phyloP scores from a whole-genome alignment of 768 basidiomycete genomes.

The Pulveroboletus sp. region DNA sequence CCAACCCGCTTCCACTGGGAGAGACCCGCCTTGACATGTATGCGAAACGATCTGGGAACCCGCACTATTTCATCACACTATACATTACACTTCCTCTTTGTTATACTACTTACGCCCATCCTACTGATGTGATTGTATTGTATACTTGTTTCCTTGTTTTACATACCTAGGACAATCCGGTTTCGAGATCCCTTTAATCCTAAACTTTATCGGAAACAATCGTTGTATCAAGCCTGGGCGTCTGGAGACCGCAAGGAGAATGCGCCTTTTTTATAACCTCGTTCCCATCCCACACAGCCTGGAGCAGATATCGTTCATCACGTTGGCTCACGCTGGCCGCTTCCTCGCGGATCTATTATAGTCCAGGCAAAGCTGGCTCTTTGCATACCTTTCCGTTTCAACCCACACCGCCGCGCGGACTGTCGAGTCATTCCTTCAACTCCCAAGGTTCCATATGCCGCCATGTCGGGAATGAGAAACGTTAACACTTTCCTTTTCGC shows the following conservation, averaged over 20 bases:
- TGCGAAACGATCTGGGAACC: not conserved
- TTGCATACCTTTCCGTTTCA: constrained; percentile 15
- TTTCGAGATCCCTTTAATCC: no score
- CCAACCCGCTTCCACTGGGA: constrained; percentile 1
- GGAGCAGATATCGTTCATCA: constrained; percentile 5
- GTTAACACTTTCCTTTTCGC: constrained; percentile 39
- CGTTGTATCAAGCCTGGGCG: no score
- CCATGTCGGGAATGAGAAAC: constrained; percentile 38
- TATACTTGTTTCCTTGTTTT: constrained; percentile 11
- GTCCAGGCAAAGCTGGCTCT: constrained; percentile 28
- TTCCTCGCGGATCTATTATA: constrained; percentile 3
- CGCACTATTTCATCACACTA: not conserved
- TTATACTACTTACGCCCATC: constrained; percentile 18
- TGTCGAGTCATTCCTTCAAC: constrained; percentile 7
- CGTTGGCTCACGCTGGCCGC: constrained; percentile 11
- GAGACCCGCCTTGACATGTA: constrained; percentile 10
- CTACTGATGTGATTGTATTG: constrained; percentile 20
- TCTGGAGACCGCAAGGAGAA: not conserved
- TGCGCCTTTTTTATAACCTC: not conserved
- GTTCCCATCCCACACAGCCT: constrained; percentile 22
- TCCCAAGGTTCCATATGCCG: constrained; percentile 26
- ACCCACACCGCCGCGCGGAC: constrained; percentile 33
- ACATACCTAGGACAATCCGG: constrained; percentile 6
- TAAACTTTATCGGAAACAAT: no score
- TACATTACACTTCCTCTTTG: constrained; percentile 20